These are phyloP conservation scores for Blastocystis sp. DNA, from an alignment of 352 stramenopile genomes.

Conservation along the genomic window DNA sequence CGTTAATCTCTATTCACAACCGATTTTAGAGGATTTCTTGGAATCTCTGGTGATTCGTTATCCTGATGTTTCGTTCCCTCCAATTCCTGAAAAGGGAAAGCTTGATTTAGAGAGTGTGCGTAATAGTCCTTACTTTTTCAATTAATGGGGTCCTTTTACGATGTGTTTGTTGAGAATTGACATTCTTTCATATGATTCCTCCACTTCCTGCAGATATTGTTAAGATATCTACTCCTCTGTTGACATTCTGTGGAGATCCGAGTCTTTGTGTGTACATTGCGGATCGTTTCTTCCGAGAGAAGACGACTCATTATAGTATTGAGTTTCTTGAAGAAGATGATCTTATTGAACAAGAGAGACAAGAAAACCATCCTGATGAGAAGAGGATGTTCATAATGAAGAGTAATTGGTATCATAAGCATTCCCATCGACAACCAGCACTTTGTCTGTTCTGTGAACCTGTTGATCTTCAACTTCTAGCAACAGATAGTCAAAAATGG, in stretches of 20 bases:
- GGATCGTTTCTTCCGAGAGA: conserved; percentile 57
- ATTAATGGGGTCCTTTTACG: conserved; percentile 72
- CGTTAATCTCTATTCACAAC: conserved; percentile 90
- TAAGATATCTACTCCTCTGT: conserved; percentile 28
- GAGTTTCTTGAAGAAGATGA: conserved; percentile 29
- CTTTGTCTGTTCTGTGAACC: conserved; percentile 46
- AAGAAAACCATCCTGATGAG: not conserved
- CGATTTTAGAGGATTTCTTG: conserved; percentile 87
- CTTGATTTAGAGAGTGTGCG: conserved; percentile 87
- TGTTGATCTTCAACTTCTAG: conserved; percentile 17
- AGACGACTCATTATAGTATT: conserved; percentile 14
- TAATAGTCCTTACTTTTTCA: conserved; percentile 95
- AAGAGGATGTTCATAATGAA: conserved; percentile 42
- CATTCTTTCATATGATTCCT: conserved; percentile 13
- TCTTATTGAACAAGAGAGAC: not conserved
- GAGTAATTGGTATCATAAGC: conserved; percentile 52
- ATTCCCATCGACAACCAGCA: conserved; percentile 21
- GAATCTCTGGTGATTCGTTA: conserved; percentile 84
- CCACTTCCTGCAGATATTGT: conserved; percentile 40
- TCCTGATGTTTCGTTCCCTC: conserved; percentile 84
- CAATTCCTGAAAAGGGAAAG: conserved; percentile 81
- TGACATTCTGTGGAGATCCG: conserved; percentile 52
- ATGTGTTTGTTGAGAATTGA: not conserved
- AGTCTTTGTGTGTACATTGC: conserved; percentile 49
- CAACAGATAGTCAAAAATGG: not conserved